These are phyloP conservation scores for Kurtzmaniella cleridarum DNA, from an alignment of 805 yeast species.

Conservation along the genomic window DNA sequence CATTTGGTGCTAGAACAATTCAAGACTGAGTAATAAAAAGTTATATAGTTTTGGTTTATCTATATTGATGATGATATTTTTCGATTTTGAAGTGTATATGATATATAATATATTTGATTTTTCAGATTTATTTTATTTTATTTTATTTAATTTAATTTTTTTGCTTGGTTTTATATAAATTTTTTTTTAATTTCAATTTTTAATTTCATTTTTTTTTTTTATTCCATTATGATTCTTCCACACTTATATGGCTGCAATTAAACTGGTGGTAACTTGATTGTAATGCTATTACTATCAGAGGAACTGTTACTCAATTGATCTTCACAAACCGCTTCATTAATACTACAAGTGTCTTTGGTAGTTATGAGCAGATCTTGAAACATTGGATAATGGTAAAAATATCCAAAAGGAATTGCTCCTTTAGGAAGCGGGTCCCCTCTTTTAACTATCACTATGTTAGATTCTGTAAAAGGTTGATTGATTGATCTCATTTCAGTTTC, in stretches of 20 bases:
- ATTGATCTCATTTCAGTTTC: too few species aligned
- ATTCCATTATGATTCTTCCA: neutral
- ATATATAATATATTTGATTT: neutral
- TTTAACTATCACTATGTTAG: slow-evolving; percentile 15
- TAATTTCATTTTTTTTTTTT: neutral
- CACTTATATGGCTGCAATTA: neutral
- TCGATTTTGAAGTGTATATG: too few species aligned
- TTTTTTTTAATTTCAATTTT: neutral
- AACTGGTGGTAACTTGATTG: slow-evolving; percentile 20
- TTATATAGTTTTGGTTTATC: neutral
- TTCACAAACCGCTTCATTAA: neutral
- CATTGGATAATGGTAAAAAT: slow-evolving; percentile 1
- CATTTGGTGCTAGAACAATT: neutral
- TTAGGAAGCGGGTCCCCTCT: slow-evolving; percentile 23
- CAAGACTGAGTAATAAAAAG: neutral
- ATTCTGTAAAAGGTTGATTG: slow-evolving; percentile 3
- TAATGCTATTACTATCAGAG: slow-evolving; percentile 23
- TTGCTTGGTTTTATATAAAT: neutral
- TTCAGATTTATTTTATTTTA: neutral
- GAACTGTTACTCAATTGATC: slow-evolving; percentile 3
- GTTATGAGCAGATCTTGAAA: neutral
- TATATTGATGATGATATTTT: neutral
- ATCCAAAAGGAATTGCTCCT: slow-evolving; percentile 23
- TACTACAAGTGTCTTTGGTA: neutral
- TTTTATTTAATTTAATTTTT: neutral